Conservation (phyloP, 495 filamentous ascomycete species). For the Massariosphaeria phaeospora region DNA sequence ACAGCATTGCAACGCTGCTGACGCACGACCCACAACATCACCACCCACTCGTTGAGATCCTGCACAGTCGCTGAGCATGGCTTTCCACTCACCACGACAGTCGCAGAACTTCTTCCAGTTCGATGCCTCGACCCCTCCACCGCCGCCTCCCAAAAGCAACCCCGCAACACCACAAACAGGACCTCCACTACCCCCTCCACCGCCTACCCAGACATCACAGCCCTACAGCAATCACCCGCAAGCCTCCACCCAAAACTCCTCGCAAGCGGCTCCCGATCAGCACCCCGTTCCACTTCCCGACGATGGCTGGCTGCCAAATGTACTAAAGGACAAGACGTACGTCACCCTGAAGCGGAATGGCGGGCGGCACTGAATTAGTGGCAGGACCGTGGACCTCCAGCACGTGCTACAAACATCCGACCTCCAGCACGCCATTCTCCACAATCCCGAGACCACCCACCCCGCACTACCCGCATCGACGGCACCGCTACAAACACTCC, state of each 20-base stretch:
- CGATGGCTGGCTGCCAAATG: constrained; percentile 41
- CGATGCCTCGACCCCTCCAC: constrained; percentile 40
- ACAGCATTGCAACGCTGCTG: too few species aligned
- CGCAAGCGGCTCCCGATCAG: constrained; percentile 12
- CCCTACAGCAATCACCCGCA: constrained; percentile 22
- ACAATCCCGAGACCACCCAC: constrained; percentile 60
- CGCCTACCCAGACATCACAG: constrained; percentile 29
- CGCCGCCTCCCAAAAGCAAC: constrained; percentile 41
- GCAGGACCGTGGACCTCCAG: constrained; percentile 41
- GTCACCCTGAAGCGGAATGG: constrained; percentile 7
- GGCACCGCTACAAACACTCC: constrained; percentile 54
- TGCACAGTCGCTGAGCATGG: constrained; percentile 10
- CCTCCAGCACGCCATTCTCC: constrained; percentile 40
- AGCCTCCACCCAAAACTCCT: constrained; percentile 15
- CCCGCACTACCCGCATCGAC: constrained; percentile 54
- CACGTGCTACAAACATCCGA: constrained; percentile 35
- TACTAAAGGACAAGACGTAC: constrained; percentile 40
- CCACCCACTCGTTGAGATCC: constrained; percentile 11
- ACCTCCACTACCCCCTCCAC: constrained; percentile 42
- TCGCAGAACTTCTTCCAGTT: constrained; percentile 34
- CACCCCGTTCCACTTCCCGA: constrained; percentile 33
- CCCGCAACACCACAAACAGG: constrained; percentile 37
- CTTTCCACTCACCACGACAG: constrained; percentile 31
- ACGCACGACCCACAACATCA: too few species aligned
- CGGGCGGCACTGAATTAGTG: constrained; percentile 3